Conservation (phyloP, 2,329 filamentous ascomycete genomes). For the Dissoconium aciculare region DNA sequence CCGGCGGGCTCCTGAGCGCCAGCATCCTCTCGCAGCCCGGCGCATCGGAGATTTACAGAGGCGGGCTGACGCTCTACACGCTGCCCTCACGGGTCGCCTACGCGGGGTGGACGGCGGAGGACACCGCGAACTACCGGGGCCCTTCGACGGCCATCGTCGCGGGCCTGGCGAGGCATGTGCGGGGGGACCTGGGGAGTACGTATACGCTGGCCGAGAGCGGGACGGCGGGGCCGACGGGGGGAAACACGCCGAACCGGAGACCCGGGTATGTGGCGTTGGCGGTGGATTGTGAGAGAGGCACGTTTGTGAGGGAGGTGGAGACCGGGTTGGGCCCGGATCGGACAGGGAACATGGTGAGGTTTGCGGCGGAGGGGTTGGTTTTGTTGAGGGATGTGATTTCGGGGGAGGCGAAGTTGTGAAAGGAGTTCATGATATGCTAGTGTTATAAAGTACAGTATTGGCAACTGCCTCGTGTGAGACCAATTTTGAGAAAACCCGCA, state of each 20-base stretch:
- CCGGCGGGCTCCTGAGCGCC: conserved; percentile 47
- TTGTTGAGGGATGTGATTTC: conserved; percentile 43
- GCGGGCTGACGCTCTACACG: conserved; percentile 49
- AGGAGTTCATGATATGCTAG: background rate
- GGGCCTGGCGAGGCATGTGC: conserved; percentile 41
- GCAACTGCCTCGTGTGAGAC: too few relatives aligned
- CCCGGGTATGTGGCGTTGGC: conserved; percentile 51
- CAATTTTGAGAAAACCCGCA: too few relatives aligned
- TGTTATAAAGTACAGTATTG: too few relatives aligned
- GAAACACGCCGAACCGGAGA: conserved; percentile 39
- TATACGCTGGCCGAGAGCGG: conserved; percentile 47
- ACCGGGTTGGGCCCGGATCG: conserved; percentile 41
- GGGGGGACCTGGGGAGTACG: conserved; percentile 40
- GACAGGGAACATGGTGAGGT: conserved; percentile 47
- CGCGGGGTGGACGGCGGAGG: conserved; percentile 44
- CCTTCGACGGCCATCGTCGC: conserved; percentile 44
- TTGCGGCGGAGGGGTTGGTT: conserved; percentile 43
- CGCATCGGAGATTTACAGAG: conserved; percentile 43
- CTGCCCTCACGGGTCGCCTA: conserved; percentile 42
- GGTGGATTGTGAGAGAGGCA: conserved; percentile 39
- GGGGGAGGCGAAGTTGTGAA: conserved; percentile 27
- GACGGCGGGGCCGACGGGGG: conserved; percentile 46
- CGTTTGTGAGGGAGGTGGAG: conserved; percentile 39
- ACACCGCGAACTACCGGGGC: conserved; percentile 40
- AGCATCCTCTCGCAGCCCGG: conserved; percentile 44